Evolutionary conservation across 495 filamentous ascomycete species (phyloP).

Genomic region (Neurospora africana): DNA sequence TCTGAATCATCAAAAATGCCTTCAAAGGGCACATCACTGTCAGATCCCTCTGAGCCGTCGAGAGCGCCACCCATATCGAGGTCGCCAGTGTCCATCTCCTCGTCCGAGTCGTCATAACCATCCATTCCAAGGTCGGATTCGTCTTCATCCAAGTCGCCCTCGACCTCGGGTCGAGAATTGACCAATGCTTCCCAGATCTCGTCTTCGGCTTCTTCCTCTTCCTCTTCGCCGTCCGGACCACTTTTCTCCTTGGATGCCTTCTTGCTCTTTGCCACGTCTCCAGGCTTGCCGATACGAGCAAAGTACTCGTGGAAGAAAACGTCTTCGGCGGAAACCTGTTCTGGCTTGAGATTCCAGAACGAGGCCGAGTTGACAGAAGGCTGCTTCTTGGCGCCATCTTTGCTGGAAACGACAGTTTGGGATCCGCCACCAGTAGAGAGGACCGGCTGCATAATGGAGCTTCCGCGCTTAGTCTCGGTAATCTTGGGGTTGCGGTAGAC

Average conservation of each 20-base stretch:
- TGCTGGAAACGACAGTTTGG: constrained; percentile 54
- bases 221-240: constrained; percentile 9
- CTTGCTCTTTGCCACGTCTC: constrained; percentile 40
- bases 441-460: constrained; percentile 93
- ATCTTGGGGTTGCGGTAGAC: constrained; percentile 87
- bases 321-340: constrained; percentile 79
- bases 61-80: constrained; percentile 17
- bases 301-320: constrained; percentile 99
- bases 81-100: constrained; percentile 32
- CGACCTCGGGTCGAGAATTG: constrained; percentile 43
- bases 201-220: constrained; percentile 47
- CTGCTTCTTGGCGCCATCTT: constrained; percentile 34
- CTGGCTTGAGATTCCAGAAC: constrained; percentile 86
- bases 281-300: constrained; percentile 59
- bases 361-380: constrained; percentile 68
- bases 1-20: constrained; percentile 35
- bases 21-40: constrained; percentile 30
- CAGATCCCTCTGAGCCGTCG: constrained; percentile 31
- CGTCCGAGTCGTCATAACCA: constrained; percentile 33
- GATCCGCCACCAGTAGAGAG: constrained; percentile 50
- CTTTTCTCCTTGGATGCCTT: constrained; percentile 40
- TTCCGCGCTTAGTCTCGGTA: constrained; percentile 49
- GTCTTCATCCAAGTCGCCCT: constrained; percentile 41
- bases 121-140: constrained; percentile 44
- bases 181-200: constrained; percentile 95